Evolutionary conservation across 2,329 filamentous ascomycete genomes (phyloP), one percentile per base, ranked within the genome.

Genomic region (Calonectria hongkongensis): DNA sequence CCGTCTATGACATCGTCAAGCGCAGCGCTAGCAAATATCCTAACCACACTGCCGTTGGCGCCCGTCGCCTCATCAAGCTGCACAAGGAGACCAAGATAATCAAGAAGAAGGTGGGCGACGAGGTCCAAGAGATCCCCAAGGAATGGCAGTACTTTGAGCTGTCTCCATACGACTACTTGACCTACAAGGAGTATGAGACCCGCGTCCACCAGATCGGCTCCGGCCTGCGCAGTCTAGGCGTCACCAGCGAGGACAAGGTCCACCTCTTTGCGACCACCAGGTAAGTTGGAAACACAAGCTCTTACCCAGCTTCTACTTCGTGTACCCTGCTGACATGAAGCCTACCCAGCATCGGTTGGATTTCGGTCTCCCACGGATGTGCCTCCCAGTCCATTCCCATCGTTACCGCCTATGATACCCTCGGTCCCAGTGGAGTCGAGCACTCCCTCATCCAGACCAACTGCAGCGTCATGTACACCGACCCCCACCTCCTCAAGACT

Each of bases 341-440:
- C 13, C 27, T 13, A 21, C 65, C 6, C 68, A 95, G 94, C 83
- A 89, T 92, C 65, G 91, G 95, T 85, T 98, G 96, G 96, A 89
- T 98, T 75, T 91, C 93, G 68, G 91, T 94, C 79, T 94, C 96
- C 58, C 95, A 97, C 83, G 90, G 86, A 54, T 87, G 93, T 91
- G 86, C 92, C 25, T 96, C 95, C 18, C 96, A 98, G 85, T 96
- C 94, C 54, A 92, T 98, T 83, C 92, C 94, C 72, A 96, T 98
- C 77, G 96, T 98, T 64, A 98, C 96, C 56, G 95, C 96, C 64
- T 98, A 98, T 85, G 96, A 98, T 84, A 98, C 95, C 36, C 92
- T 98, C 54, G 96, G 96, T 67, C 91, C 95, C 80, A 92, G 93
- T 74, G 96, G 95, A 58, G 90, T 98, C 75, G 92, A 93, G 86